Evolutionary conservation across 768 basidiomycete species (phyloP), one percentile per base, ranked within the genome.

Genomic region (Mycena capillaripes): DNA sequence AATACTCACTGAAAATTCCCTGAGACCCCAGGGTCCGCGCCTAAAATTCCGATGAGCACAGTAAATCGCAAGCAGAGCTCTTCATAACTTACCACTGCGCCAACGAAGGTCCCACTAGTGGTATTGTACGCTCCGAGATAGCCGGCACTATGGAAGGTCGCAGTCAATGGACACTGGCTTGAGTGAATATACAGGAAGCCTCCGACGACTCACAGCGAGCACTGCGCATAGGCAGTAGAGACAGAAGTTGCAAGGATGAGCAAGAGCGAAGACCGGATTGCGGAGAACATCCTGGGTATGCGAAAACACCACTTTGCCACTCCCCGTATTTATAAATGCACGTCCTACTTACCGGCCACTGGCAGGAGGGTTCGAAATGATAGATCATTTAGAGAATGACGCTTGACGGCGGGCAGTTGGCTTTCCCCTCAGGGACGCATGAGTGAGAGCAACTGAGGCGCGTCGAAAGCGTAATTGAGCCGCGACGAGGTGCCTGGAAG

Each of bases 1-100:
- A 58, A 58, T 48, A 67, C 66, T 58, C 44, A 67, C 55, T 67
- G 66, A 58, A 58, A 36, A 67, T 58, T 67, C 56, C 55, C 56
- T 67, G 66, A 34, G 66, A 58, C 32, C 66, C 66, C n/a, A 58
- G 66, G 32, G 29, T 67, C 46, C 55, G 66, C 55, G 56, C 56
- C 66, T 67, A n/a, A 25, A 29, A 65, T 55, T 55, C 64, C 64
- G 64, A 42, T 65, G 52, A 65, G 38, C 38, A 14, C 53, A 40
- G 63, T 36, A 40, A 42, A 65, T 55, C 38, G 55, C 25, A 44
- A 66, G 55, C 19, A 66, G 32, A 27, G 36, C 23, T 21, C n/a
- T 58, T 66, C 29, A 58, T 21, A 32, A 58, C 55, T 48, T 58
- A 67, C 66, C 32, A 67, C 55, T 38, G 66, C 66, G 32, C 66